A percentile compares a stretch with the other conserved stretches of the same genome.
Evolutionary conservation across 2,329 filamentous ascomycete species (phyloP).

Genomic region (Ciborinia camelliae): DNA sequence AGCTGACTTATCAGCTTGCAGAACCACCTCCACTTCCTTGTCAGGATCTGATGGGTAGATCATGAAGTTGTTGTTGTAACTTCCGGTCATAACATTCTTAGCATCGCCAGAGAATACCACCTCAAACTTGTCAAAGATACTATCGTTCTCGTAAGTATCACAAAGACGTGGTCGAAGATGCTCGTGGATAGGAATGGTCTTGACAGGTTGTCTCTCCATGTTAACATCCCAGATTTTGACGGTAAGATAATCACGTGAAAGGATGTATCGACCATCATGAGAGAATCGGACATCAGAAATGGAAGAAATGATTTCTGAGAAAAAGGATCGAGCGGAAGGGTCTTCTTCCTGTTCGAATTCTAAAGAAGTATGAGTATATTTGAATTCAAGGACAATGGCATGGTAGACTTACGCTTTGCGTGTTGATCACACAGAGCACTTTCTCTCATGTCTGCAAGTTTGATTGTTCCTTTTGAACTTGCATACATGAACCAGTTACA

Average conservation of each 20-base stretch:
- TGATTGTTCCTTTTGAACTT: constrained; percentile 98
- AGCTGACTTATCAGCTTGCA: constrained; percentile 97
- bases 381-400: background rate
- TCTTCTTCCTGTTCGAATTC: constrained; percentile 99
- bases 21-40: constrained; percentile 93
- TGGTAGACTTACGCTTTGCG: constrained; percentile 68
- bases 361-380: constrained; percentile 41
- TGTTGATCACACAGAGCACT: constrained; percentile 95
- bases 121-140: constrained; percentile 99
- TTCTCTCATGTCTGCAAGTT: constrained; percentile 97
- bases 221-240: constrained; percentile 99
- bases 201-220: constrained; percentile 96
- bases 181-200: constrained; percentile 98
- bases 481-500: constrained; percentile 99
- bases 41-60: constrained; percentile 96
- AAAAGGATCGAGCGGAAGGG: constrained; percentile 93
- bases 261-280: constrained; percentile 91
- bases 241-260: constrained; percentile 95
- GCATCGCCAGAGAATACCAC: constrained; percentile 98
- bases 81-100: constrained; percentile 99
- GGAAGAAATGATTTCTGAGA: constrained; percentile 98
- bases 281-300: constrained; percentile 99
- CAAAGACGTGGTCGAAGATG: constrained; percentile 90
- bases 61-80: constrained; percentile 99
- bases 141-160: constrained; percentile 98